phyloP scores from a whole-genome alignment of 164 flowering plant species.

The Kingdonia uniflora region DNA sequence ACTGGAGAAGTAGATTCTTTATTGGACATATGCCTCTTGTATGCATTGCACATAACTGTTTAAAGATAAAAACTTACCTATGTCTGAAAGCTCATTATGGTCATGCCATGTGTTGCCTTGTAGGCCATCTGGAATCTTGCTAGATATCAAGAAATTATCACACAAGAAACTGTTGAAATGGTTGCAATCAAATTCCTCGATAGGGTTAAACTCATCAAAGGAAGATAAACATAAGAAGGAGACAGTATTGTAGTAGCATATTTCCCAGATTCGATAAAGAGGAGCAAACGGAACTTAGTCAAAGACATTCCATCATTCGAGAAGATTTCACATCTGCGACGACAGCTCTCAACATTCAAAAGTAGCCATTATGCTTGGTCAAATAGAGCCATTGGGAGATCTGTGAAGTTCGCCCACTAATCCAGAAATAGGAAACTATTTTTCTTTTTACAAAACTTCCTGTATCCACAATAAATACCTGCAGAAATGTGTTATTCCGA shows the following conservation, averaged over 20 bases:
- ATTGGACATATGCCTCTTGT: conserved; percentile 85
- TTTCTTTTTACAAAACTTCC: too few species aligned
- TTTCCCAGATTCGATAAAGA: too few species aligned
- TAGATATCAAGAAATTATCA: conserved; percentile 88
- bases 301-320: too few species aligned
- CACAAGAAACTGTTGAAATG: conserved; percentile 91
- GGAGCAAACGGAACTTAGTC: too few species aligned
- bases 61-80: conserved; percentile 87
- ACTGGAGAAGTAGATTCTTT: conserved; percentile 64
- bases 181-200: conserved; percentile 68
- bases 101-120: conserved; percentile 60
- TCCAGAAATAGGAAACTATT: too few species aligned
- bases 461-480: too few species aligned
- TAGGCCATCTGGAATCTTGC: conserved; percentile 65
- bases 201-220: conserved; percentile 45
- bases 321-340: too few species aligned
- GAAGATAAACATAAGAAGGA: conserved; percentile 93
- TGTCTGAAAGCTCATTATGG: conserved; percentile 94
- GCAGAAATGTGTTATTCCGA: too few species aligned
- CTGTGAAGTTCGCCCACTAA: too few species aligned
- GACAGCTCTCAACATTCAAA: too few species aligned
- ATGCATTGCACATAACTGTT: conserved; percentile 84
- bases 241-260: conserved; percentile 32
- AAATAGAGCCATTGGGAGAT: too few species aligned
- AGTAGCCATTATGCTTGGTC: too few species aligned